phyloP scores from a whole-genome alignment of 2,329 filamentous ascomycete species.

The Atkinsonella hypoxylon region DNA sequence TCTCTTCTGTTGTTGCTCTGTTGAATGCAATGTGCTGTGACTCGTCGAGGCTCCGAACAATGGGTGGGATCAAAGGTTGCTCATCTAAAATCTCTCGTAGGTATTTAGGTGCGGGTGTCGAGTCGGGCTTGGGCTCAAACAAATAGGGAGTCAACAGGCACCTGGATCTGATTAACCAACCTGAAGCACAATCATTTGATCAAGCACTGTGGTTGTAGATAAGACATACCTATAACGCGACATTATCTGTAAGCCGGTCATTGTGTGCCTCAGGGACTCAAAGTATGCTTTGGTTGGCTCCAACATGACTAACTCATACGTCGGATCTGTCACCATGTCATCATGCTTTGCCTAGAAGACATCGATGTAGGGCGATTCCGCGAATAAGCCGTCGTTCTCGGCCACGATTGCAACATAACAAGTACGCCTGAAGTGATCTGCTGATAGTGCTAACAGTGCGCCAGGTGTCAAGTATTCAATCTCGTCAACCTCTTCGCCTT shows the following conservation, averaged over 20 bases:
- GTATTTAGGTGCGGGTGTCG: conserved; percentile 17
- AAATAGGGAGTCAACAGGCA: conserved; percentile 54
- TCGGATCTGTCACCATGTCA: conserved; percentile 55
- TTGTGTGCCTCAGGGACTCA: conserved; percentile 61
- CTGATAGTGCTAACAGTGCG: conserved; percentile 39
- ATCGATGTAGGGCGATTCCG: conserved; percentile 38
- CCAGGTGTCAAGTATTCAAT: conserved; percentile 41
- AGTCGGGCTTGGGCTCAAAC: conserved; percentile 29
- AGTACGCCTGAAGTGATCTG: conserved; percentile 50
- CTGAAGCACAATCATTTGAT: neutral
- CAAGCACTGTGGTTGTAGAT: conserved; percentile 6
- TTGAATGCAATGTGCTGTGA: conserved; percentile 60
- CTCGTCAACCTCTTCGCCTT: conserved; percentile 45
- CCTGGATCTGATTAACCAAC: conserved; percentile 13
- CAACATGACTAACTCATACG: conserved; percentile 62
- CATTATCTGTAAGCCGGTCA: conserved; percentile 58
- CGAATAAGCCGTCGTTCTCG: conserved; percentile 46
- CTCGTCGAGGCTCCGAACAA: conserved; percentile 41
- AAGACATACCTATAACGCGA: conserved; percentile 37
- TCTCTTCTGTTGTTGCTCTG: conserved; percentile 56
- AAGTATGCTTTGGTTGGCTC: conserved; percentile 65
- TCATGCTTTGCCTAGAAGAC: conserved; percentile 53
- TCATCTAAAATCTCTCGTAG: conserved; percentile 10
- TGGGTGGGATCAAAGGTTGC: neutral
- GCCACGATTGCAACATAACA: conserved; percentile 65